Evolutionary conservation across 2,329 filamentous ascomycete genomes (phyloP), one percentile per base, ranked within the genome.

Genomic region (Exophiala oligosperma): DNA sequence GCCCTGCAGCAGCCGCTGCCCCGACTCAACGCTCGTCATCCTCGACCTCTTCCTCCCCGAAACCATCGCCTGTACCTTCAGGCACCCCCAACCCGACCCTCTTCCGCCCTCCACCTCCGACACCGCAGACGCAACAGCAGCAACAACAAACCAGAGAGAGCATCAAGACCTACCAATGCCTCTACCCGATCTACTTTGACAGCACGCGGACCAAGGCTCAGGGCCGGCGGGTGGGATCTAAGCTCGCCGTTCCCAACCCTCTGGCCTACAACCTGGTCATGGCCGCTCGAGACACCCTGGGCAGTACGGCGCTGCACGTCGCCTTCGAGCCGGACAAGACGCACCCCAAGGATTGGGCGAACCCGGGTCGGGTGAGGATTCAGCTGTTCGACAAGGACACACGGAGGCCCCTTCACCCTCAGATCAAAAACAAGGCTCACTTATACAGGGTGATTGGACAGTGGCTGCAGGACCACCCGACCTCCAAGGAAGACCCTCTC

Each of bases 111-210:
- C 82, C 52, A 71, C 77, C 57, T 6, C 64, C 76, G 80, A 67
- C 40, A 67, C 17, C 17, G 17, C 17, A 17, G 17, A 17, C 17
- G 17, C 17, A 17, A 17, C 69, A 66, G 69, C 67, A 67, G 71
- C 67, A 61, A 71, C 77, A 73, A 66, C 76, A 75, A 58, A 75
- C 79, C 66, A 79, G 78, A 58, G 80, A 85, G 61, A 79, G 79
- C 59, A 80, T 91, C 74, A 90, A 88, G 70, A 79, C 85, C 75
- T 96, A 87, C 79, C 89, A 94, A 74, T 93, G 91, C 75, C 81
- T 99, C 26, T 99, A 99, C 78, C 93, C 94, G 0, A 79, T 97
- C 59, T 99, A 99, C 82, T 99, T 99, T 70, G 93, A 97, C 80
- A 74, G 38, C 69, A 74, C 49, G 23, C 85, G 90, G 51, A 84